Conservation (phyloP, 2,329 filamentous ascomycete species). For the Botrytis medusae region DNA sequence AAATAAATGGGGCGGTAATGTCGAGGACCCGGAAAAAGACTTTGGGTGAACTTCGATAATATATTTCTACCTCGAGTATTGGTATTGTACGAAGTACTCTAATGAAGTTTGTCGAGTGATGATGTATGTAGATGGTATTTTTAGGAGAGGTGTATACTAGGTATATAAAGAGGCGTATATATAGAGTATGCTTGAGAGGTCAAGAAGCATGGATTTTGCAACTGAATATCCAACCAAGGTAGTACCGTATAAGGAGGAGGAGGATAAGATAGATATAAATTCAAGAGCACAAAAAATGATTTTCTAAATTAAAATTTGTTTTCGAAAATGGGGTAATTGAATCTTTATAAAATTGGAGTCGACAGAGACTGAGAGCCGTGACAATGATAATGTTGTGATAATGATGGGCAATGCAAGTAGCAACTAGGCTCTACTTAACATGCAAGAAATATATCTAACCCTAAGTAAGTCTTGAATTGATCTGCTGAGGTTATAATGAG, state of each 20-base stretch:
- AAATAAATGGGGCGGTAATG: conserved; percentile 10
- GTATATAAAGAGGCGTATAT: background rate
- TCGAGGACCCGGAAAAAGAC: background rate
- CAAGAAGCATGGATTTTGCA: background rate
- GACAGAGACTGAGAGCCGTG: background rate
- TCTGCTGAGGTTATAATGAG: conserved; percentile 14
- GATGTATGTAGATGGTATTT: background rate
- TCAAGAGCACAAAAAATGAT: background rate
- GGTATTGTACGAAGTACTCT: conserved; percentile 2
- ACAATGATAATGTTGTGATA: background rate
- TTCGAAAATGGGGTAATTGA: background rate
- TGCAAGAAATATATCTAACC: background rate
- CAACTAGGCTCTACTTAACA: conserved; percentile 1
- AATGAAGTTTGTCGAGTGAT: background rate
- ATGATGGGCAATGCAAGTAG: background rate
- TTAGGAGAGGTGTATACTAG: background rate
- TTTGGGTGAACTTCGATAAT: conserved; percentile 6
- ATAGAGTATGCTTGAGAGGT: background rate
- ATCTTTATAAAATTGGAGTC: background rate
- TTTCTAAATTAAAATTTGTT: background rate
- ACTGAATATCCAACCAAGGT: background rate
- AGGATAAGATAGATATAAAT: background rate
- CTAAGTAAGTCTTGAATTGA: background rate
- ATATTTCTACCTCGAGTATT: conserved; percentile 1
- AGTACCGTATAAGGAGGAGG: background rate